These are phyloP conservation scores for Lagenidium giganteum DNA, from an alignment of 352 stramenopile species.

Conservation along the genomic window DNA sequence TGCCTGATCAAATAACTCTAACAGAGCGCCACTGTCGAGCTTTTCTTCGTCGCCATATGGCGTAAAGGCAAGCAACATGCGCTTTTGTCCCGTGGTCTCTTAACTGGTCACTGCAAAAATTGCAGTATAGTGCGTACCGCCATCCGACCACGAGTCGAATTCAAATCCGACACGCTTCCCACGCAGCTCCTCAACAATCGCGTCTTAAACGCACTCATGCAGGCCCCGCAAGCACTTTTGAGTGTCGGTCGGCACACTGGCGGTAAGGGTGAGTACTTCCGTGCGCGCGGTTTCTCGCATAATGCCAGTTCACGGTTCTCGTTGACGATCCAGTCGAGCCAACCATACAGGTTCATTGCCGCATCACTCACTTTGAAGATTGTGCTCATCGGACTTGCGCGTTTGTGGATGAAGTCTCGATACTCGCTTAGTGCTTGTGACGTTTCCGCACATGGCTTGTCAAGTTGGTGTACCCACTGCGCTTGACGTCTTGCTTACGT, in stretches of 20 bases:
- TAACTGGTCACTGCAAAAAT: conserved; percentile 7
- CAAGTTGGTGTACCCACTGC: too few species aligned
- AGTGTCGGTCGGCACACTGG: neutral
- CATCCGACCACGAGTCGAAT: conserved; percentile 16
- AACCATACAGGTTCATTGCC: conserved; percentile 9
- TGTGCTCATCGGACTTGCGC: too few species aligned
- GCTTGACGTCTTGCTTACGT: too few species aligned
- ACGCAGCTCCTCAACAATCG: too few species aligned
- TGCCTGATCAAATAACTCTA: conserved; percentile 13
- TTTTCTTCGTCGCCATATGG: conserved; percentile 8
- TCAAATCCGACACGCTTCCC: conserved; percentile 8
- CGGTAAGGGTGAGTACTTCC: conserved; percentile 11
- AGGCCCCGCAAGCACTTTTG: too few species aligned
- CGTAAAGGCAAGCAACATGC: conserved; percentile 15
- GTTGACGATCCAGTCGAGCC: conserved; percentile 13
- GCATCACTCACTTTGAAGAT: too few species aligned
- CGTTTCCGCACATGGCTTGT: too few species aligned
- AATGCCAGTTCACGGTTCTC: conserved; percentile 12
- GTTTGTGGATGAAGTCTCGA: too few species aligned
- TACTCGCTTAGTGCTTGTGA: too few species aligned
- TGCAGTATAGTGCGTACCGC: conserved; percentile 7
- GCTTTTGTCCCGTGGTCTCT: neutral
- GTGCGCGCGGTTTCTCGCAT: conserved; percentile 13
- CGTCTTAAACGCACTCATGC: too few species aligned
- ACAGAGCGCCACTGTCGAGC: conserved; percentile 7